phyloP scores from a whole-genome alignment of 2,329 filamentous ascomycete genomes.

The Hypoxylon rubiginosum region DNA sequence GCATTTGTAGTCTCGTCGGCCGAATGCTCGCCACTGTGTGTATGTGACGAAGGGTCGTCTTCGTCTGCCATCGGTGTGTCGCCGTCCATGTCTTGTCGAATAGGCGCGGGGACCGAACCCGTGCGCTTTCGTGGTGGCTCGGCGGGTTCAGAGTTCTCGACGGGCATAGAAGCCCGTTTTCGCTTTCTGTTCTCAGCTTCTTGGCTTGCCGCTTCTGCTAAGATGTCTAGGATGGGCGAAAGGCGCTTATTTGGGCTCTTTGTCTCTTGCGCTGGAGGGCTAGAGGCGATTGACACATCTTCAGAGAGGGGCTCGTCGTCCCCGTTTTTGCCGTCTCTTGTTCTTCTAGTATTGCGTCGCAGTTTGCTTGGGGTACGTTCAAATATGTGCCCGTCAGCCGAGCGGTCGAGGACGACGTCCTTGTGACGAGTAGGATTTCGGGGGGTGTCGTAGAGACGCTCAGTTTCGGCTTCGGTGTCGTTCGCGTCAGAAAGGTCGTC shows the following conservation, averaged over 20 bases:
- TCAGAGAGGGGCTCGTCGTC: constrained; percentile 56
- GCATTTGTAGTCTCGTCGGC: constrained; percentile 49
- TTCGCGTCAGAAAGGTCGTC: constrained; percentile 71
- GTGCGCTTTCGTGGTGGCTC: constrained; percentile 47
- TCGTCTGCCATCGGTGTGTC: constrained; percentile 54
- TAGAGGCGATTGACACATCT: constrained; percentile 52
- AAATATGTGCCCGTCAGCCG: constrained; percentile 66
- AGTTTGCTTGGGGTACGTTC: constrained; percentile 84
- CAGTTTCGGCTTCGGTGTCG: constrained; percentile 91
- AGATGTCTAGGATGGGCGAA: constrained; percentile 51
- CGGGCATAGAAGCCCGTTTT: constrained; percentile 50
- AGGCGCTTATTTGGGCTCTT: constrained; percentile 43
- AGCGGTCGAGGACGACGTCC: constrained; percentile 71
- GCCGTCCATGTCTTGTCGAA: constrained; percentile 50
- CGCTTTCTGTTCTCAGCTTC: constrained; percentile 53
- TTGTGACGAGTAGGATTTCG: constrained; percentile 70
- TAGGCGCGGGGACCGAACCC: constrained; percentile 42
- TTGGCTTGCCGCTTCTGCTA: constrained; percentile 51
- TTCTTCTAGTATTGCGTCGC: constrained; percentile 57
- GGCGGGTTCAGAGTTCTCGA: constrained; percentile 41
- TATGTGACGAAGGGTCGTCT: constrained; percentile 50
- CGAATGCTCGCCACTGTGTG: constrained; percentile 52
- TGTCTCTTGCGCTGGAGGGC: constrained; percentile 48
- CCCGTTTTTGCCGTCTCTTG: constrained; percentile 53
- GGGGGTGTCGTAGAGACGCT: constrained; percentile 91